Evolutionary conservation across 2,329 filamentous ascomycete species (phyloP).

Genomic region (Arthrobotrys iridis): DNA sequence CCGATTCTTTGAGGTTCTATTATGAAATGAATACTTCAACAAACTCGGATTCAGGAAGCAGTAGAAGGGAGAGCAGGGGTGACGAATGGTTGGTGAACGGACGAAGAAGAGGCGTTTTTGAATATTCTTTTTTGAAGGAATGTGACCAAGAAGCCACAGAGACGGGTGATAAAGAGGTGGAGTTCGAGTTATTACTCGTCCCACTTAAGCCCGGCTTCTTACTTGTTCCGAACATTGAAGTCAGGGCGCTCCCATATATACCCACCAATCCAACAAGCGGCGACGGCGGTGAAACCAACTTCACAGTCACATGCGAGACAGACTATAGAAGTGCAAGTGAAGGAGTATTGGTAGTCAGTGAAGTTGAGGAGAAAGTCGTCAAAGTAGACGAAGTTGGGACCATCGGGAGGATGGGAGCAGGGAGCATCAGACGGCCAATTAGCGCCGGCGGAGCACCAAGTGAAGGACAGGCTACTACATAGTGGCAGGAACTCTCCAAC

Average conservation of each 20-base stretch:
- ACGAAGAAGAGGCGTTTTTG: conserved; percentile 43
- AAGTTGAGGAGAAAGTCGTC: conserved; percentile 64
- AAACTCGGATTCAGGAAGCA: conserved; percentile 72
- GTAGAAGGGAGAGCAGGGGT: conserved; percentile 16
- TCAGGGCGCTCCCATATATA: conserved; percentile 70
- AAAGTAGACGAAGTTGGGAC: conserved; percentile 39
- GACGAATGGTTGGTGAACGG: conserved; percentile 52
- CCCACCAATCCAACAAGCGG: conserved; percentile 56
- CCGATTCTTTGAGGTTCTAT: conserved; percentile 75
- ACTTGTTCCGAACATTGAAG: conserved; percentile 81
- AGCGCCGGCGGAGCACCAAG: conserved; percentile 18
- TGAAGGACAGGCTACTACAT: conserved; percentile 31
- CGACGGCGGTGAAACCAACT: conserved; percentile 25
- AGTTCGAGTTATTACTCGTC: conserved; percentile 78
- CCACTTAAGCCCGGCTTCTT: conserved; percentile 81
- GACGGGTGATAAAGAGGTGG: conserved; percentile 64
- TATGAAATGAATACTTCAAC: conserved; percentile 80
- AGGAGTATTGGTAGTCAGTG: conserved; percentile 77
- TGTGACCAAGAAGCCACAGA: conserved; percentile 15
- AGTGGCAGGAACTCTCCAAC: background rate
- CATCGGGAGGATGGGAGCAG: conserved; percentile 38
- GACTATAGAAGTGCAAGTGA: conserved; percentile 82
- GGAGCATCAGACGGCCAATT: conserved; percentile 43
- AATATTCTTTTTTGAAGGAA: conserved; percentile 59
- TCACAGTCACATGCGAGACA: conserved; percentile 73